Evolutionary conservation across 176 grass and related monocot genomes (phyloP).

Genomic region (Eragrostis curvula): DNA sequence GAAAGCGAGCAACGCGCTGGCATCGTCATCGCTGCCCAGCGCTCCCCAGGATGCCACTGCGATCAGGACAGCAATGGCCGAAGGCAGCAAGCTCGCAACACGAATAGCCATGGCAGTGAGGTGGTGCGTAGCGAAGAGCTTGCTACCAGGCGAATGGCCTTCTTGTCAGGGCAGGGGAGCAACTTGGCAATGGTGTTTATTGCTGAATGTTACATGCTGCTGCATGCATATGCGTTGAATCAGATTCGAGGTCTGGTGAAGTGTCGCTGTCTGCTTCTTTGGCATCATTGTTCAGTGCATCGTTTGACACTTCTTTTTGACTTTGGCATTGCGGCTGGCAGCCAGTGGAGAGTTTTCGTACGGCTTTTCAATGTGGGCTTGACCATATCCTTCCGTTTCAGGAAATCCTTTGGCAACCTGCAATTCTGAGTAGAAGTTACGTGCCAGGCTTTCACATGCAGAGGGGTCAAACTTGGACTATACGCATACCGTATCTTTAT

Average conservation of each 20-base stretch:
- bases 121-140: background rate
- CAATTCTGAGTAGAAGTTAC: background rate
- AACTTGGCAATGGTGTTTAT: background rate
- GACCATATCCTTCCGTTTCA: background rate
- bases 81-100: constrained; percentile 1
- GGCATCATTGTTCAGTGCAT: background rate
- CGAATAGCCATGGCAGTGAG: background rate
- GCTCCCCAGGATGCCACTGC: background rate
- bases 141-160: background rate
- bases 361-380: background rate
- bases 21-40: background rate
- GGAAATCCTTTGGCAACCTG: background rate
- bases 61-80: background rate
- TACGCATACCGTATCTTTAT: background rate
- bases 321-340: background rate
- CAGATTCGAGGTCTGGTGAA: constrained; percentile 1
- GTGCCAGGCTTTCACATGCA: background rate
- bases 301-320: background rate
- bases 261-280: background rate
- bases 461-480: background rate
- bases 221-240: background rate
- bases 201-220: background rate
- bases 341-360: background rate
- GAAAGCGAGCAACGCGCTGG: background rate
- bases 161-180: constrained; percentile 9